Evolutionary conservation across 371 early-diverging fungal species (phyloP).

Genomic region (Basidiobolus meristosporus): DNA sequence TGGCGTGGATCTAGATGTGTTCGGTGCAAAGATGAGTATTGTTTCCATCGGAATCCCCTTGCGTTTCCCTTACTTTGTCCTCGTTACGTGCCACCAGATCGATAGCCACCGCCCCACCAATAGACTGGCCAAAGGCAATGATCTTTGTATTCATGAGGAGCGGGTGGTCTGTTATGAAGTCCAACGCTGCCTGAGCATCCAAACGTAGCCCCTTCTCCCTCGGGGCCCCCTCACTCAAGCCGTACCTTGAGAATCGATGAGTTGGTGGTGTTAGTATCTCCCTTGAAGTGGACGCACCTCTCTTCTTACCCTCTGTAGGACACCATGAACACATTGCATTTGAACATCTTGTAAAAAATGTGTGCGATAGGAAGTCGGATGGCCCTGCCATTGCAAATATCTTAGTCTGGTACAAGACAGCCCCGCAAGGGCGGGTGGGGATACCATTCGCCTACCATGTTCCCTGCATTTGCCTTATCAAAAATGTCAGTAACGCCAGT

Average conservation of each 20-base stretch:
- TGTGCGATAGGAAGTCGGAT: constrained; percentile 74
- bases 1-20: constrained; percentile 30
- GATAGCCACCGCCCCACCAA: constrained; percentile 95
- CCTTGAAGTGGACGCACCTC: not conserved
- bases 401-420: not conserved
- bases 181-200: constrained; percentile 71
- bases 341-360: constrained; percentile 29
- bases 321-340: constrained; percentile 80
- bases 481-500: not conserved
- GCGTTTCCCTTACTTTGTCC: constrained; percentile 11
- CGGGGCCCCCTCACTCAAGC: constrained; percentile 68
- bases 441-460: constrained; percentile 37
- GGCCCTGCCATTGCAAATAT: constrained; percentile 31
- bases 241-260: constrained; percentile 38
- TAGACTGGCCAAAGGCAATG: constrained; percentile 83
- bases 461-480: constrained; percentile 80
- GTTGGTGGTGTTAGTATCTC: not conserved
- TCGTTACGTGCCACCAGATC: constrained; percentile 60
- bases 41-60: not conserved
- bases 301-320: constrained; percentile 74
- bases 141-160: constrained; percentile 50
- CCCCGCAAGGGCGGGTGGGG: not conserved
- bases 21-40: not conserved
- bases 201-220: constrained; percentile 69
- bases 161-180: constrained; percentile 55